phyloP scores from a whole-genome alignment of 2,329 filamentous ascomycete genomes.

The Alternaria gaisen region DNA sequence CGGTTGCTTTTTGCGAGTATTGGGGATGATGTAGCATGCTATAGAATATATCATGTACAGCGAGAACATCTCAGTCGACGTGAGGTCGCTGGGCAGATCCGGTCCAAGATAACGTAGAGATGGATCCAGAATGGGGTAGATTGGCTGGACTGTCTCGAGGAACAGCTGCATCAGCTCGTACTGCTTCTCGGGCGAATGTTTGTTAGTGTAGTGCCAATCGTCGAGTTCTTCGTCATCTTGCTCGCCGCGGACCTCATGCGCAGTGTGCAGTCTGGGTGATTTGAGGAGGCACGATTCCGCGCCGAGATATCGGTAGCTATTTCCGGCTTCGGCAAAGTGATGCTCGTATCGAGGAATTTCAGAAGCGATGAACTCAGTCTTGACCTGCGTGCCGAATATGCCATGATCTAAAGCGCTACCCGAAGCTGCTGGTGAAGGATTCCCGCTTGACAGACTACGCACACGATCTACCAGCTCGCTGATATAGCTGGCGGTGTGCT shows the following conservation, averaged over 20 bases:
- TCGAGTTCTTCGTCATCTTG: constrained; percentile 35
- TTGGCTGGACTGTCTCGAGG: constrained; percentile 38
- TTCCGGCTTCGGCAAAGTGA: constrained; percentile 44
- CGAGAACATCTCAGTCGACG: constrained; percentile 37
- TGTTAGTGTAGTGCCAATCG: constrained; percentile 35
- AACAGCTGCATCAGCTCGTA: constrained; percentile 44
- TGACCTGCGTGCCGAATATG: constrained; percentile 11
- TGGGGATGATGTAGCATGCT: constrained; percentile 44
- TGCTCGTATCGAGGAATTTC: constrained; percentile 40
- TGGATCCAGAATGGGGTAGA: constrained; percentile 43
- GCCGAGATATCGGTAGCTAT: constrained; percentile 49
- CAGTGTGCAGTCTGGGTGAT: constrained; percentile 39
- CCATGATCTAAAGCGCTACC: constrained; percentile 23
- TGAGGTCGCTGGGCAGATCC: constrained; percentile 35
- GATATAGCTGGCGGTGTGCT: constrained; percentile 44
- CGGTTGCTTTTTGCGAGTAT: constrained; percentile 32
- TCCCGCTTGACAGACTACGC: constrained; percentile 32
- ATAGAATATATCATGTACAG: constrained; percentile 51
- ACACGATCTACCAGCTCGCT: constrained; percentile 48
- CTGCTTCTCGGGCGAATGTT: constrained; percentile 34
- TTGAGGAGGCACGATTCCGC: constrained; percentile 45
- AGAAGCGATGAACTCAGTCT: constrained; percentile 25
- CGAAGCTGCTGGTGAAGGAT: constrained; percentile 33
- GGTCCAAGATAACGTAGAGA: constrained; percentile 36
- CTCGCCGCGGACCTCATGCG: constrained; percentile 21